Evolutionary conservation across 768 basidiomycete genomes (phyloP), one percentile per base, ranked within the genome.

Genomic region (Glaciozyma antarctica): DNA sequence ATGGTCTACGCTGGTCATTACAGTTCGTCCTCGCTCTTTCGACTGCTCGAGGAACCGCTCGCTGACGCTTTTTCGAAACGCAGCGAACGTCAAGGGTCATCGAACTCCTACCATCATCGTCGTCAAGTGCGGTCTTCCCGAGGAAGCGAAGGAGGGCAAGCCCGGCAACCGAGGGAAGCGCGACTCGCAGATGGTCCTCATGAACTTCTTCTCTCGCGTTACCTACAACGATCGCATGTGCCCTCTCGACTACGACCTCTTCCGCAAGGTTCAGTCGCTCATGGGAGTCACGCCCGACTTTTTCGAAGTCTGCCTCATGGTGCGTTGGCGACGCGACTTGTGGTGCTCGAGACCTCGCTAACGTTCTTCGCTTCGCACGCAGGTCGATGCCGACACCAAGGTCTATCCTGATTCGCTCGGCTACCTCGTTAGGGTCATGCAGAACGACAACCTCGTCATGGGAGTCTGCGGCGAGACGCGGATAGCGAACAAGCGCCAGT

Each of bases 1-100:
- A 89, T 95, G 89, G 88, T 98, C 24, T 98, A 99, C 80, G 95
- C 95, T 59, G 95, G 95, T n/a, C 94, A 99, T 80, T 97, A 98
- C 77, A 88, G 91, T 93, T 76, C 75, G 90, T 52, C 9, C 26
- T 28, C 30, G 9, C 28, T 52, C 28, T 52, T 52, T 26, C 28
- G 34, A 52, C 15, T 48, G 62, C 17, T 55, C 21, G 43, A 57
- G 58, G n/a, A 55, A 55, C 6, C 55, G 24, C 48, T 72, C 28
- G 68, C 32, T 19, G 26, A 52, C 51, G 22, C 24, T 49, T 51
- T 54, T 16, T 17, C 38, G n/a, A n/a, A 69, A 88, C 85, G 51
- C 58, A 70, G 69, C 70, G 13, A 49, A 48, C 68, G 83, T 87
- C 69, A 86, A 86, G 55, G 91, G 91, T 58, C 86, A 88, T 72